Base-by-base conservation (phyloP, 2,329 filamentous ascomycete genomes). In the Pyrenophora graminea region DNA sequence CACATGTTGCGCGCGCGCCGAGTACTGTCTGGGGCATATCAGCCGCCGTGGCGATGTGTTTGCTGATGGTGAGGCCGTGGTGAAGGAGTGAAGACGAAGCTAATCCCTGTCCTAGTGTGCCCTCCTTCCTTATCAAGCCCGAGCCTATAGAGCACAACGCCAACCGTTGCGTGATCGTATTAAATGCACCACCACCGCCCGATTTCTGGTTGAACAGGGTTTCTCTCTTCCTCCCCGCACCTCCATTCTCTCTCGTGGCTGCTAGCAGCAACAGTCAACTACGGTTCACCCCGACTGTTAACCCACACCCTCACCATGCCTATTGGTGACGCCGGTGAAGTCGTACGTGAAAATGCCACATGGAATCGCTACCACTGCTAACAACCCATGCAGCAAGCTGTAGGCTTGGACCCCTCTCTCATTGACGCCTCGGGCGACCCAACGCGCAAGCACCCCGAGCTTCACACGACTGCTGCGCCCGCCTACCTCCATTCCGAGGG, bases 401-500 rank as follows among this genome's bases (percentile, higher is more conserved):
- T 64, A 12, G 63, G 62, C 61, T 58, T 69, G 51, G 70, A 74
- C 54, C 69, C 66, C n/a, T 58, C 69, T 49, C 56, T 71, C 32
- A 39, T 67, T 36, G 67, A 71, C 42, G 61, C 57, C 40, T 70
- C 69, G 36, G 71, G 70, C 45, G 70, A 73, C 51, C 70, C 68
- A 27, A 51, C 67, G 57, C 67, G 67, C 58, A 66, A 67, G 57
- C 51, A 67, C 39, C 67, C 67, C 10, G 65, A 59, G 15, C 51
- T 63, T 19, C 59, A 63, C 47, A 46, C 51, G 3, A 59, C 59
- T 21, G 48, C 48, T 19, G 61, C 68, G 4, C 69, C 68, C n/a
- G 49, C 64, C 23, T 73, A 65, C 57, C 57, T 66, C 7, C 54
- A 59, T 23, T 62, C 61, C 8, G 68, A 69, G 56, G 74, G 75